A percentile compares a stretch with the other conserved stretches of the same genome.
Conservation (phyloP, 371 early-diverging fungal species). For the Quaeritorhiza haematococci region DNA sequence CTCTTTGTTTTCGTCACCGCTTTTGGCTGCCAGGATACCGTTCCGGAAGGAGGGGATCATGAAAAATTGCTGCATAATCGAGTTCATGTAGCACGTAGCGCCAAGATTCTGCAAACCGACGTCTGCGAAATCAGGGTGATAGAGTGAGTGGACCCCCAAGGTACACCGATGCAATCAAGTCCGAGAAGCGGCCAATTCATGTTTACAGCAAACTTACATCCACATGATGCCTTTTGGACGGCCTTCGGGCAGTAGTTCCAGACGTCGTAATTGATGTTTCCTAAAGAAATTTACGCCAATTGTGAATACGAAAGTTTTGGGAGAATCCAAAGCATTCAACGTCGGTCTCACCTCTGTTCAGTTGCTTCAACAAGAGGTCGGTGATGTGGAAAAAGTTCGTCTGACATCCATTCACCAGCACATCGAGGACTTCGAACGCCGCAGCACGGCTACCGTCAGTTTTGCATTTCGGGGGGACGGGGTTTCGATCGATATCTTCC, state of each 20-base stretch:
- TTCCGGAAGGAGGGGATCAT: constrained; percentile 44
- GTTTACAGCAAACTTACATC: too few relatives aligned
- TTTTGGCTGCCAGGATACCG: constrained; percentile 26
- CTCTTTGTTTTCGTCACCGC: constrained; percentile 22
- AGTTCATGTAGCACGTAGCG: constrained; percentile 66
- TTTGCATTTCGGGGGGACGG: constrained; percentile 25
- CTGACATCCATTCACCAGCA: constrained; percentile 18
- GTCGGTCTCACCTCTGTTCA: constrained; percentile 21
- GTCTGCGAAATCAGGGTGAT: too few relatives aligned
- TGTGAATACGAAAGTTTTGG: constrained; percentile 4
- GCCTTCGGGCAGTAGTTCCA: constrained; percentile 43
- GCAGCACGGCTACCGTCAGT: constrained; percentile 20
- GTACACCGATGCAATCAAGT: too few relatives aligned
- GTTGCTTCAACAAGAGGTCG: constrained; percentile 22
- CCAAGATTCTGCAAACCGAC: constrained; percentile 49
- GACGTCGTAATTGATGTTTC: constrained; percentile 24
- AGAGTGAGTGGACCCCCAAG: too few relatives aligned
- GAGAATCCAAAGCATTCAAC: constrained; percentile 13
- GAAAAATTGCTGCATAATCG: constrained; percentile 52
- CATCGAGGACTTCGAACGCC: constrained; percentile 33
- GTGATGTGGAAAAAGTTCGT: constrained; percentile 25
- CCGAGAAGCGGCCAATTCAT: too few relatives aligned
- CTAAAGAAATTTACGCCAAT: constrained; percentile 16
- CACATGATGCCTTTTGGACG: constrained; percentile 34
- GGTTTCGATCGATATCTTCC: constrained; percentile 7